Conservation (phyloP, 2,329 filamentous ascomycete species). For the Fusarium papillatum region DNA sequence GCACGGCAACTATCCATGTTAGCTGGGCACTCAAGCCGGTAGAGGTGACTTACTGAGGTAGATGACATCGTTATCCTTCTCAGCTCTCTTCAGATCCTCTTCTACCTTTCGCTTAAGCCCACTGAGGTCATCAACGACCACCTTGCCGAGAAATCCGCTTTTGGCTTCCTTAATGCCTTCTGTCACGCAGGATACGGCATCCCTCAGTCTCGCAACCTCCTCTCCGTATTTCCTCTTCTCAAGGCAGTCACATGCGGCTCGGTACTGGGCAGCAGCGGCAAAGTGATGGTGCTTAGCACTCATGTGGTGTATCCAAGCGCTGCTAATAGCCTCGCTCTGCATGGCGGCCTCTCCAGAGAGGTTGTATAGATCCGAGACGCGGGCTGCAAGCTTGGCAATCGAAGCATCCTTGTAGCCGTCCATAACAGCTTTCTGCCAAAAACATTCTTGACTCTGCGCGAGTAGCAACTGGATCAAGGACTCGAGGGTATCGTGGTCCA, state of each 20-base stretch:
- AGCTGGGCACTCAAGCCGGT: slow-evolving; percentile 34
- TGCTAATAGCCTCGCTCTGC: slow-evolving; percentile 90
- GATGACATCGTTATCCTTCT: slow-evolving; percentile 97
- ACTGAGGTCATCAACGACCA: slow-evolving; percentile 85
- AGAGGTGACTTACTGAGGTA: slow-evolving; percentile 75
- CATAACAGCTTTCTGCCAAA: slow-evolving; percentile 97
- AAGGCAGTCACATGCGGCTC: slow-evolving; percentile 89
- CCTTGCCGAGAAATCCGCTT: slow-evolving; percentile 81
- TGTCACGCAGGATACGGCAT: slow-evolving; percentile 85
- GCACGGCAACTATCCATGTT: slow-evolving; percentile 74
- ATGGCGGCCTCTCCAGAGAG: slow-evolving; percentile 87
- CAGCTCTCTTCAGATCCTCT: slow-evolving; percentile 91
- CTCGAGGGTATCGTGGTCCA: slow-evolving; percentile 91
- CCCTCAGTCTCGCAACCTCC: slow-evolving; percentile 88
- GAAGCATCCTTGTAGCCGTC: slow-evolving; percentile 93
- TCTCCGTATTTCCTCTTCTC: slow-evolving; percentile 97
- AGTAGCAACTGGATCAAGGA: slow-evolving; percentile 87
- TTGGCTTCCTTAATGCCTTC: slow-evolving; percentile 89
- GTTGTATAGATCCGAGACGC: slow-evolving; percentile 92
- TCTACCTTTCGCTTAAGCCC: slow-evolving; percentile 85
- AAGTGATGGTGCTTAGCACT: slow-evolving; percentile 98
- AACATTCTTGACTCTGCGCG: slow-evolving; percentile 96
- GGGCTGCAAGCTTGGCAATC: slow-evolving; percentile 90
- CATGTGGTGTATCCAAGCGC: slow-evolving; percentile 98
- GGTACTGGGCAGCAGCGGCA: slow-evolving; percentile 93